Percentiles rank a stretch among this genome's conserved stretches.
phyloP scores from a whole-genome alignment of 2,329 filamentous ascomycete species.

The Aspergillus sp. region DNA sequence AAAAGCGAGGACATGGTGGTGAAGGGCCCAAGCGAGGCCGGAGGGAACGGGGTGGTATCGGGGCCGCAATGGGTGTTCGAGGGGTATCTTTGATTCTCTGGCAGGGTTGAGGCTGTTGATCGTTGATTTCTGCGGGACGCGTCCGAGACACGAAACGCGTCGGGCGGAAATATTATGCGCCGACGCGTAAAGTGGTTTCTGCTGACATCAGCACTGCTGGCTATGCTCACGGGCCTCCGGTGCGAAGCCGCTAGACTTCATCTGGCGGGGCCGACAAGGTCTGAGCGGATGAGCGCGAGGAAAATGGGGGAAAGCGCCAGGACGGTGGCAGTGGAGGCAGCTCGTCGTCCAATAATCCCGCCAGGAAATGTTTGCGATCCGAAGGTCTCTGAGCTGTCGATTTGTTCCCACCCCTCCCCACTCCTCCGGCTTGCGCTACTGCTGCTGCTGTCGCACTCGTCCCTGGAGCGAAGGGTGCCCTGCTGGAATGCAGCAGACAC shows the following conservation, averaged over 20 bases:
- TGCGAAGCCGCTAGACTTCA: conserved; percentile 12
- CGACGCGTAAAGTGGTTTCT: conserved; percentile 39
- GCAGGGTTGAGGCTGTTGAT: not conserved
- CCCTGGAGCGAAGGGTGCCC: not conserved
- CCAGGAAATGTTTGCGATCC: conserved; percentile 5
- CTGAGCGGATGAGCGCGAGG: conserved; percentile 15
- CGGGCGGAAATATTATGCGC: conserved; percentile 19
- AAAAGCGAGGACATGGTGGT: conserved; percentile 42
- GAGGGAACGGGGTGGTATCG: not conserved
- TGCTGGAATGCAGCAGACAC: conserved; percentile 5
- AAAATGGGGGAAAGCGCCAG: not conserved
- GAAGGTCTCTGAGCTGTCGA: conserved; percentile 2
- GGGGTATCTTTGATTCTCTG: not conserved
- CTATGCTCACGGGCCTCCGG: not conserved
- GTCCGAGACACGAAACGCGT: conserved; percentile 28
- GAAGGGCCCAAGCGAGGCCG: conserved; percentile 9
- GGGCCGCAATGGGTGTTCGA: not conserved
- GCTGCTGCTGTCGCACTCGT: not conserved
- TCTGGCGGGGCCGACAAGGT: conserved; percentile 10
- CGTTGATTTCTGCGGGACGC: conserved; percentile 22
- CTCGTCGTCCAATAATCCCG: not conserved
- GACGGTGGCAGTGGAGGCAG: not conserved
- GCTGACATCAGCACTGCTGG: conserved; percentile 8
- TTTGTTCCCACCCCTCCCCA: not conserved
- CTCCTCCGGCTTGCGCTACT: not conserved